Percentiles rank a stretch among this genome's conserved stretches.
phyloP scores from a whole-genome alignment of 257 asterid genomes.

The Solanum virginianum region DNA sequence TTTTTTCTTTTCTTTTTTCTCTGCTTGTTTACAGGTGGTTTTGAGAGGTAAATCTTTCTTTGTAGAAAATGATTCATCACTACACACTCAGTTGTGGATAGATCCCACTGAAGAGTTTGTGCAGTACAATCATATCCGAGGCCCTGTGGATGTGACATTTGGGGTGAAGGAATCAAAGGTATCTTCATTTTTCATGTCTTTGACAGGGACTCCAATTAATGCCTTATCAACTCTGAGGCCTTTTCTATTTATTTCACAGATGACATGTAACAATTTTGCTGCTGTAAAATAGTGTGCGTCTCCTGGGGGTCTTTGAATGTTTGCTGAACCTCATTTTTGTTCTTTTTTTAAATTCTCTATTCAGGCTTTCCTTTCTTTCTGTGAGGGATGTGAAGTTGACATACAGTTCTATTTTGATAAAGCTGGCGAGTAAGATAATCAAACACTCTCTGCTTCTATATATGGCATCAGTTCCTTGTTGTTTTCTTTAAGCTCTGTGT shows the following conservation, averaged over 20 bases:
- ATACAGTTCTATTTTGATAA: conserved; percentile 73
- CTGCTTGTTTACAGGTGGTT: background rate
- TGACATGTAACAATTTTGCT: background rate
- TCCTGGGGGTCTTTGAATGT: background rate
- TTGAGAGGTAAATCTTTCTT: conserved; percentile 9
- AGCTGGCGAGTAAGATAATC: conserved; percentile 89
- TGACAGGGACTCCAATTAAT: background rate
- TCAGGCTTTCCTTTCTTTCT: conserved; percentile 93
- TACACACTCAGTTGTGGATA: conserved; percentile 95
- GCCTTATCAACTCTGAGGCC: background rate
- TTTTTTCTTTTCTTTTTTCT: background rate
- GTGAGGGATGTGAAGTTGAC: conserved; percentile 97
- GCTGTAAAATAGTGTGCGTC: background rate
- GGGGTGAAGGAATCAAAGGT: conserved; percentile 96
- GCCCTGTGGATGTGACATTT: conserved; percentile 90
- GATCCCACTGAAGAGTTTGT: conserved; percentile 94
- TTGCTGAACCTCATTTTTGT: background rate
- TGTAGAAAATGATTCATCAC: conserved; percentile 82
- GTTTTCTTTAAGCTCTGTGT: background rate
- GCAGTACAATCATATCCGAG: conserved; percentile 68
- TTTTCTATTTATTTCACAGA: background rate
- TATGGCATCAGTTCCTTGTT: background rate
- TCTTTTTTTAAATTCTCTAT: conserved; percentile 3
- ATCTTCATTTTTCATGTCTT: background rate
- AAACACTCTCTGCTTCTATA: background rate